Evolutionary conservation across 1,284 basidiomycete species (phyloP).

Genomic region (Pascua sp.): DNA sequence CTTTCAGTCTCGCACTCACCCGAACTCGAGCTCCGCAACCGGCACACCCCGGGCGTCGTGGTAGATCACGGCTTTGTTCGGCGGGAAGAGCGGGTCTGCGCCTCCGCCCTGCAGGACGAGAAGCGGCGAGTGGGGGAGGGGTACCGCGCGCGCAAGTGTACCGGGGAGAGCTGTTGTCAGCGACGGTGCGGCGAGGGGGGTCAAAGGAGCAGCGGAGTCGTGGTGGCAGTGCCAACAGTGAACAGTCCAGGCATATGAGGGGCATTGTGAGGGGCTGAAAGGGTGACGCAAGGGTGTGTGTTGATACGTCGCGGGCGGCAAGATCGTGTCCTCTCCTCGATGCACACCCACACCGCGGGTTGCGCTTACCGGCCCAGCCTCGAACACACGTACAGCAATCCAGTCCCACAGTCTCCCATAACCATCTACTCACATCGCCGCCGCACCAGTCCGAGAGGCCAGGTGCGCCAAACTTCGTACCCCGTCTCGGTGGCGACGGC

Average conservation of each 20-base stretch:
- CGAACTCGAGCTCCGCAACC: conserved; percentile 84
- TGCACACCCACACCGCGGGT: too few relatives aligned
- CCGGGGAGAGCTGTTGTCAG: conserved; percentile 51
- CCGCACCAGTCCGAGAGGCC: conserved; percentile 71
- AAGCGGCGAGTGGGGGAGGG: conserved; percentile 77
- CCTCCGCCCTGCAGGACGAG: conserved; percentile 88
- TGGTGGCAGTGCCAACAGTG: too few relatives aligned
- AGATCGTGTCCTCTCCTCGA: too few relatives aligned
- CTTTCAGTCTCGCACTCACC: conserved; percentile 25
- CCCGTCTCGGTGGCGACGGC: conserved; percentile 75
- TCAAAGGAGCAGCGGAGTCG: too few relatives aligned
- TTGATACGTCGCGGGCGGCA: too few relatives aligned
- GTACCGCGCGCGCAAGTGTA: conserved; percentile 71
- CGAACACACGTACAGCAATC: too few relatives aligned
- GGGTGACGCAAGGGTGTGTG: too few relatives aligned
- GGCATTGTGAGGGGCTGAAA: too few relatives aligned
- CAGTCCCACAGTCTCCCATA: not conserved
- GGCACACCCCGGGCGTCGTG: conserved; percentile 71
- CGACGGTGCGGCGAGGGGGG: not conserved
- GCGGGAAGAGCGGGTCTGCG: conserved; percentile 81
- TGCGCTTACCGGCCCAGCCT: too few relatives aligned
- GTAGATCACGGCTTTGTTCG: conserved; percentile 91
- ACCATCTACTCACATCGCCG: conserved; percentile 64
- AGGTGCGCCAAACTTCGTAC: conserved; percentile 79
- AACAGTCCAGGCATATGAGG: too few relatives aligned